These are phyloP conservation scores for Tetrahymena malaccensis DNA, from an alignment of 73 alveolate species.

Conservation along the genomic window DNA sequence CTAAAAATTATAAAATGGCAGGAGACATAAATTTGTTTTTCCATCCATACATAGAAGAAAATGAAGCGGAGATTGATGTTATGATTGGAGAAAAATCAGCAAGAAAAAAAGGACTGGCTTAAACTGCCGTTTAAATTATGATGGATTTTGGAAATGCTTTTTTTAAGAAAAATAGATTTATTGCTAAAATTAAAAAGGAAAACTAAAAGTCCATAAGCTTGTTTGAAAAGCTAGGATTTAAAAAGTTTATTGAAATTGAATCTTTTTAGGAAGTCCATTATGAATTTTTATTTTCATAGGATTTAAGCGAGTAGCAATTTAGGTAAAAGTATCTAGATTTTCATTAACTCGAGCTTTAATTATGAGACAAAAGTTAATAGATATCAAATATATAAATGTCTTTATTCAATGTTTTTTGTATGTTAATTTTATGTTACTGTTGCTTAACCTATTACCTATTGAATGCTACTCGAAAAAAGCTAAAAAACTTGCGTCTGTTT, in stretches of 20 bases:
- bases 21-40: slow-evolving; percentile 33
- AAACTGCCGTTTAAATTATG: slow-evolving; percentile 18
- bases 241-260: neutral
- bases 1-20: neutral
- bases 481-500: neutral
- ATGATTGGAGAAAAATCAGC: slow-evolving; percentile 31
- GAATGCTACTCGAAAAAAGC: neutral
- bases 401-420: neutral
- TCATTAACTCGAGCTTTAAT: neutral
- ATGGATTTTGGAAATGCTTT: slow-evolving; percentile 8
- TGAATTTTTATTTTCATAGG: neutral
- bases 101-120: slow-evolving; percentile 32
- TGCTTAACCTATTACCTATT: neutral
- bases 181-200: slow-evolving; percentile 23
- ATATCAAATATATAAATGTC: too few relatives aligned
- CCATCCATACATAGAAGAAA: slow-evolving; percentile 16
- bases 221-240: slow-evolving; percentile 8
- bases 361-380: neutral
- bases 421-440: too few relatives aligned
- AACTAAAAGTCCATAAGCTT: slow-evolving; percentile 1
- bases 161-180: slow-evolving; percentile 7
- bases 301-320: neutral
- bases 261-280: slow-evolving; percentile 20
- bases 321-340: neutral
- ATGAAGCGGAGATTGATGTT: slow-evolving; percentile 41